Evolutionary conservation across 1,139 yeast species (phyloP).

Genomic region (Suhomyces chickasaworum): DNA sequence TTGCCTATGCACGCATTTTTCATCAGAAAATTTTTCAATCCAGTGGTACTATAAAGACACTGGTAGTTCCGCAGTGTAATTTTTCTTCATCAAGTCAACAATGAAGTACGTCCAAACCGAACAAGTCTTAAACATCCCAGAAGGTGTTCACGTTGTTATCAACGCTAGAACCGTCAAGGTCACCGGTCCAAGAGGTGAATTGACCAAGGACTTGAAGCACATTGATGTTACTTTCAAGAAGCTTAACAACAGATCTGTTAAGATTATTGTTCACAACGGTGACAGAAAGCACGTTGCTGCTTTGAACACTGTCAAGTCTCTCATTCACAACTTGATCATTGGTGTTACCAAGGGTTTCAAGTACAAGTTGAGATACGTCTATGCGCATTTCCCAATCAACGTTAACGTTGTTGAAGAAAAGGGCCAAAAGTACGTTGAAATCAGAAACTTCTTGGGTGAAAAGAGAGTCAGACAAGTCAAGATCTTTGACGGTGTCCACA

Average conservation of each 20-base stretch:
- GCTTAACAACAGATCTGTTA: constrained; percentile 70
- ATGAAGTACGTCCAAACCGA: constrained; percentile 97
- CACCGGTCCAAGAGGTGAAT: constrained; percentile 97
- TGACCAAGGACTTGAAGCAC: constrained; percentile 91
- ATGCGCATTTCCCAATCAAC: constrained; percentile 99
- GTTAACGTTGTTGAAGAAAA: constrained; percentile 83
- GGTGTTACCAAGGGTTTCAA: constrained; percentile 99
- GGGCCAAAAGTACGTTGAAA: constrained; percentile 79
- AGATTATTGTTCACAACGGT: constrained; percentile 95
- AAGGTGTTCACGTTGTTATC: constrained; percentile 88
- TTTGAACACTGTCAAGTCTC: constrained; percentile 96
- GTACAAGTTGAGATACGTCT: constrained; percentile 99
- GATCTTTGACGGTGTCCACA: constrained; percentile 85
- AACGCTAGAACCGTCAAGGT: constrained; percentile 91
- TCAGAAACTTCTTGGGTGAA: constrained; percentile 99
- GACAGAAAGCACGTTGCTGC: constrained; percentile 99
- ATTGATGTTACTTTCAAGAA: constrained; percentile 90
- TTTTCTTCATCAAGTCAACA: constrained; percentile 24
- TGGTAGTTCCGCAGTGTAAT: constrained; percentile 6
- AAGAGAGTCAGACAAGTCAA: constrained; percentile 89
- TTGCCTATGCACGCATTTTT: not conserved
- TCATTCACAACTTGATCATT: constrained; percentile 89
- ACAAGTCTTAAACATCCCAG: constrained; percentile 90
- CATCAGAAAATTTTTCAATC: not conserved
- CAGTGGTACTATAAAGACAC: constrained; percentile 1